Evolutionary conservation across 1,284 basidiomycete species (phyloP), one percentile per base, ranked within the genome.

Genomic region (Sanguinoderma infundibulare): DNA sequence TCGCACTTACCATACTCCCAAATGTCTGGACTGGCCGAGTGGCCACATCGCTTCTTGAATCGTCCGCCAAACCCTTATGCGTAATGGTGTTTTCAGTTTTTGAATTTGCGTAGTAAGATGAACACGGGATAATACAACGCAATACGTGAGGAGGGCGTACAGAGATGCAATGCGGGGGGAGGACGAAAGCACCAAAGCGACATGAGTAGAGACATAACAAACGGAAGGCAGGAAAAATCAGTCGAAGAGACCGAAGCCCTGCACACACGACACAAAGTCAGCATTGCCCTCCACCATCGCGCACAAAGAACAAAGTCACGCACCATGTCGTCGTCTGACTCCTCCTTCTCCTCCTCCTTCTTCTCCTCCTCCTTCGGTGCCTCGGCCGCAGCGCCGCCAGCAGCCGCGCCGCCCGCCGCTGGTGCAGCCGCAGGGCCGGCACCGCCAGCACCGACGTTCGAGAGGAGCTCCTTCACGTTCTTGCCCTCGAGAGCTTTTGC

Each of bases 401-500:
- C 90, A 60, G 79, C 87, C 60, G 60, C 65, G 49, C 34, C 34
- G 34, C 49, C 32, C 12, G 32, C 49, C 49, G 79, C 80, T 50
- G 83, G 78, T 68, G 83, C 88, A 61, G 87, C 86, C 52, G 88
- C 88, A 62, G 91, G 89, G 71, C 87, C 91, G 70, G 85, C 95
- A 73, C 92, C 92, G 69, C 92, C 91, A 55, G 90, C 82, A 72
- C 94, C 92, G 68, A 97, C 91, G 82, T 95, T 96, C 69, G 92
- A 93, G 64, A 98, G 86, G 68, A 99, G 84, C 57, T 97, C 95
- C 82, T 96, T 98, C 74, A 98, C 86, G 80, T 98, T 89, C 87
- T 98, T 98, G 73, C 96, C 96, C 82, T 98, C 96, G 58, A 99
- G 90, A 39, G 97, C 96, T 81, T 98, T 99, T 70, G 97, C 92